Evolutionary conservation across 2,329 filamentous ascomycete genomes (phyloP), one percentile per base, ranked within the genome.

Genomic region (Cercospora sp.): DNA sequence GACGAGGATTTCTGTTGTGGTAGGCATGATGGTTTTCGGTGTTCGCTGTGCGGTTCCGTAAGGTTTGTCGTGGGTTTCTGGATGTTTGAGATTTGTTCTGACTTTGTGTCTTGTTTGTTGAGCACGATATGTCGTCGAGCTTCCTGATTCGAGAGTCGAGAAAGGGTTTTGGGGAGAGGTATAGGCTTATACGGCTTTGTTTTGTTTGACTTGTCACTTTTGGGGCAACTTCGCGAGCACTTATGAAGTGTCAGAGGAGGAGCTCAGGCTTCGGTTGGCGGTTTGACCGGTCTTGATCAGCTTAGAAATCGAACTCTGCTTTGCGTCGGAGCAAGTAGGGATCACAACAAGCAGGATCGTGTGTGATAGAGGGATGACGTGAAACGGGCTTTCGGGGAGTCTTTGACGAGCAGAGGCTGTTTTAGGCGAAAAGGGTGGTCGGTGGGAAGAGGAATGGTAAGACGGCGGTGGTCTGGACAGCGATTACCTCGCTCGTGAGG

Each of bases 1-100:
- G 61, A 76, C 74, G 13, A 76, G 78, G 63, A 83, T 75, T 74
- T 84, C 83, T 3, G 80, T 81, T 4, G 53, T 64, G 26, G 75
- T 77, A 40, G 75, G 73, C 76, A 78, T 77, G 28, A 78, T 77
- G 32, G 16, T 24, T 34, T 57, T 58, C 53, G 16, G 37, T 8
- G 16, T 1, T 43, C 37, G 37, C 16, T n/a, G 37, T 43, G 37
- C 37, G 37, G 37, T n/a, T 43, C 37, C 16, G 37, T 43, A n/a
- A 43, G 37, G 16, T n/a, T 16, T 16, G 16, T 43, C 16, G 37
- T 43, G 37, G 37, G 37, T 43, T 43, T 43, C 37, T 43, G 37
- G 37, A 43, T 43, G 37, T 43, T 43, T 43, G 37, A n/a, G 37
- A 43, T 43, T n/a, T n/a, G 37, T n/a, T 43, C 37, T n/a, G 37